Percentiles rank a stretch among this genome's conserved stretches.
phyloP scores from a whole-genome alignment of 1,139 yeast genomes.

The Suhomyces guaymorum region DNA sequence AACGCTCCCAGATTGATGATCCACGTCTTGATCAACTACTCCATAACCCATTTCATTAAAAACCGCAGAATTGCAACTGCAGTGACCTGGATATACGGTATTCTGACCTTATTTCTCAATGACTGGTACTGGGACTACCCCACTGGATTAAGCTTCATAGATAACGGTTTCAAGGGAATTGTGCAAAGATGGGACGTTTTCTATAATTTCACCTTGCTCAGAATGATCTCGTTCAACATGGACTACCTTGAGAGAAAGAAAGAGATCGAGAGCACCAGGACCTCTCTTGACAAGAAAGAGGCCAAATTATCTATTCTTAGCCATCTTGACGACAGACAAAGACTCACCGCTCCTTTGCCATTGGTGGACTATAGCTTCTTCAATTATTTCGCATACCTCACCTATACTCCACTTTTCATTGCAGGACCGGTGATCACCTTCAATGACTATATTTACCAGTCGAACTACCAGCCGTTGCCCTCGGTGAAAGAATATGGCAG shows the following conservation, averaged over 20 bases:
- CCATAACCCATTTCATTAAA: slow-evolving; percentile 48
- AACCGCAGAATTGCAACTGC: slow-evolving; percentile 31
- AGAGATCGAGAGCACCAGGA: slow-evolving; percentile 3
- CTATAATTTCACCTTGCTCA: slow-evolving; percentile 81
- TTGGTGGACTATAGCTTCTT: slow-evolving; percentile 55
- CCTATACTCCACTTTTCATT: slow-evolving; percentile 86
- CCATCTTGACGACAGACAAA: slow-evolving; percentile 57
- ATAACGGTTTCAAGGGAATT: slow-evolving; percentile 64
- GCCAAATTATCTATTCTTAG: slow-evolving; percentile 13
- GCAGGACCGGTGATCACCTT: slow-evolving; percentile 95
- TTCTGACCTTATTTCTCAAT: slow-evolving; percentile 73
- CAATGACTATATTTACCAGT: slow-evolving; percentile 85
- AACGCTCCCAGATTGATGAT: slow-evolving; percentile 60
- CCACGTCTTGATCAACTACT: slow-evolving; percentile 58
- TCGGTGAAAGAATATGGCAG: slow-evolving; percentile 53
- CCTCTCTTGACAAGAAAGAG: slow-evolving; percentile 8
- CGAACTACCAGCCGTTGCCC: slow-evolving; percentile 44
- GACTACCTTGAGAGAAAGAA: slow-evolving; percentile 63
- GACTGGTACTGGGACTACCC: slow-evolving; percentile 61
- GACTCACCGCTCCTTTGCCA: slow-evolving; percentile 68
- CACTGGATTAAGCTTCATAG: slow-evolving; percentile 55
- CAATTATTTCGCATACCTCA: slow-evolving; percentile 73
- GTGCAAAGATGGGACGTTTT: slow-evolving; percentile 94
- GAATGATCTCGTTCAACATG: slow-evolving; percentile 79
- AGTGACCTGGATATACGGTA: slow-evolving; percentile 74